Evolutionary conservation across 129 eudicot genomes (phyloP).

Genomic region (Helichrysum umbraculigerum): DNA sequence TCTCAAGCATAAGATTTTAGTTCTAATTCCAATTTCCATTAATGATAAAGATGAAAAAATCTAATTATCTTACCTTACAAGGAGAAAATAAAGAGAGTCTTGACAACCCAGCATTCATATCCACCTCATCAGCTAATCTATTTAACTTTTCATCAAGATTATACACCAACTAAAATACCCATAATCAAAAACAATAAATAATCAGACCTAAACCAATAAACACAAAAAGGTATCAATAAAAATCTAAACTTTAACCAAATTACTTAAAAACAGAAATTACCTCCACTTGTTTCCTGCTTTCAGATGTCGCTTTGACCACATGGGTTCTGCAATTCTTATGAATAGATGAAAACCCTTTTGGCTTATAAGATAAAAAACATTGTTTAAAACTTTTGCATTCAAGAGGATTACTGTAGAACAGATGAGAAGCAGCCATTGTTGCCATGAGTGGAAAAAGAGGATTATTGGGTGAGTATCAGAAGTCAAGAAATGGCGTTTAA

Average conservation of each 20-base stretch:
- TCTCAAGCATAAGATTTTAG: not conserved
- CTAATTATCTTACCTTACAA: constrained; percentile 66
- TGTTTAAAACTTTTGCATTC: constrained; percentile 22
- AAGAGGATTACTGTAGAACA: constrained; percentile 40
- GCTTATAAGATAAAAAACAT: constrained; percentile 23
- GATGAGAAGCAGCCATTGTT: constrained; percentile 68
- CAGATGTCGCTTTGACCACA: constrained; percentile 53
- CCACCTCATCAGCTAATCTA: constrained; percentile 87
- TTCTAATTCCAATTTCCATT: not conserved
- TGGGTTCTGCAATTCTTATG: constrained; percentile 30
- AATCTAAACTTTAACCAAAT: not conserved
- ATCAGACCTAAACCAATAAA: not conserved
- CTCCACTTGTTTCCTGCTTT: constrained; percentile 76
- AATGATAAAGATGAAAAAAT: not conserved
- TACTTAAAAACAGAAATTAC: constrained; percentile 29
- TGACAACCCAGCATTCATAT: constrained; percentile 75
- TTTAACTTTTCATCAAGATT: constrained; percentile 76
- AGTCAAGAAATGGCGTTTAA: constrained; percentile 11
- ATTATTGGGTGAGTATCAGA: constrained; percentile 3
- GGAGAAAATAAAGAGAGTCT: constrained; percentile 93
- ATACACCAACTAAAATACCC: constrained; percentile 59
- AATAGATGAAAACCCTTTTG: constrained; percentile 32
- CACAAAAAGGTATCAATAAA: constrained; percentile 10
- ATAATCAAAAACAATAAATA: not conserved
- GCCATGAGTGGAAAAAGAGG: constrained; percentile 18